Conservation (phyloP, 306 rosid species). For the Rubus idaeus region DNA sequence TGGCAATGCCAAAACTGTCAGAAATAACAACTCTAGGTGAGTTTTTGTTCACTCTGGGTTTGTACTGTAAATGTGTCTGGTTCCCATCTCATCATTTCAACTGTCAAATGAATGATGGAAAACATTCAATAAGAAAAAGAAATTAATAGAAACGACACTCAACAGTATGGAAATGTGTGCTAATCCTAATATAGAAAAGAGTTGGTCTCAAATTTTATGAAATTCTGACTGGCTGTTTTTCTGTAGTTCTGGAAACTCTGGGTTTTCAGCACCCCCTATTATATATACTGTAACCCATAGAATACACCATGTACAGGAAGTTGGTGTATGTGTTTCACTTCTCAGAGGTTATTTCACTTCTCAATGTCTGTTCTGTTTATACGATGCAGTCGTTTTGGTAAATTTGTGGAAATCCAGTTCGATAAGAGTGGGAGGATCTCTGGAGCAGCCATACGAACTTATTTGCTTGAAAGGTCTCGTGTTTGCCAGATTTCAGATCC, state of each 20-base stretch:
- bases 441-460: constrained; percentile 94
- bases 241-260: constrained; percentile 24
- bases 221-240: constrained; percentile 12
- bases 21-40: constrained; percentile 99
- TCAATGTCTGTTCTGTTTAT: constrained; percentile 31
- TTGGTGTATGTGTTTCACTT: constrained; percentile 21
- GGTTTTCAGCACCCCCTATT: constrained; percentile 14
- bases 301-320: constrained; percentile 1
- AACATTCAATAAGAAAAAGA: neutral
- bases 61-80: constrained; percentile 3
- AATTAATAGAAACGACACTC: neutral
- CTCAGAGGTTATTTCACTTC: constrained; percentile 23
- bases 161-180: neutral
- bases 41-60: constrained; percentile 24
- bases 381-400: constrained; percentile 97
- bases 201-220: neutral
- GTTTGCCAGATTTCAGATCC: constrained; percentile 98
- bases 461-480: constrained; percentile 97
- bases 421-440: constrained; percentile 99
- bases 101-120: constrained; percentile 4
- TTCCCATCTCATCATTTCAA: neutral
- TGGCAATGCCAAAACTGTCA: constrained; percentile 98
- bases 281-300: constrained; percentile 8
- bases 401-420: constrained; percentile 98
- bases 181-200: neutral